Percentiles rank a stretch among this genome's conserved stretches.
These are phyloP conservation scores for Dioszegia aurantiaca DNA, from an alignment of 768 basidiomycete genomes.

Conservation along the genomic window DNA sequence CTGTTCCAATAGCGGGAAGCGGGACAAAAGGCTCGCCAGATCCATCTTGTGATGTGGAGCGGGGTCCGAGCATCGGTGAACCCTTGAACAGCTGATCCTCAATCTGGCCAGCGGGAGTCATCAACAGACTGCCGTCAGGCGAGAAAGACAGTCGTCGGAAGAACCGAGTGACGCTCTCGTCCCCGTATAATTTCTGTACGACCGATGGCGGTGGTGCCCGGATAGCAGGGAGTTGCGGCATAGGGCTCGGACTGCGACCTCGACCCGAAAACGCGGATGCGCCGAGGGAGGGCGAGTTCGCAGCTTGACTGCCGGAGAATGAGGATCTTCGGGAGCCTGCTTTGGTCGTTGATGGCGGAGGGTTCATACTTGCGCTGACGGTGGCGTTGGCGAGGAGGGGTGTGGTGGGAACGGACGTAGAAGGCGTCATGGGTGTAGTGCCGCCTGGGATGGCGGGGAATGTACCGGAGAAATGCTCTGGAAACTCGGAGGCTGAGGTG, in stretches of 20 bases:
- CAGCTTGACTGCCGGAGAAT: slow-evolving; percentile 48
- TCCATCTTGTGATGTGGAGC: slow-evolving; percentile 30
- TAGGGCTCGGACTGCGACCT: slow-evolving; percentile 48
- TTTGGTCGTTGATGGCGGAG: slow-evolving; percentile 35
- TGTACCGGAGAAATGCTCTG: slow-evolving; percentile 53
- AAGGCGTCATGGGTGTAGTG: slow-evolving; percentile 49
- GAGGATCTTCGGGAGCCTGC: slow-evolving; percentile 47
- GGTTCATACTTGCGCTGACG: slow-evolving; percentile 40
- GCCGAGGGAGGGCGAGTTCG: slow-evolving; percentile 37
- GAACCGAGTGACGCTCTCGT: slow-evolving; percentile 92
- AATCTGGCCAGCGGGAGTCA: slow-evolving; percentile 96
- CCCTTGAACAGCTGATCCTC: slow-evolving; percentile 73
- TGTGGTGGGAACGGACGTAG: slow-evolving; percentile 44
- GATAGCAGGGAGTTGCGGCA: slow-evolving; percentile 79
- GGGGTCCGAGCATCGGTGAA: slow-evolving; percentile 33
- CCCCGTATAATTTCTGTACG: slow-evolving; percentile 82
- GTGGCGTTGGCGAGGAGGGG: slow-evolving; percentile 20
- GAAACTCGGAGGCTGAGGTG: slow-evolving; percentile 60
- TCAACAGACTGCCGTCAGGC: slow-evolving; percentile 85
- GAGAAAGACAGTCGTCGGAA: slow-evolving; percentile 91
- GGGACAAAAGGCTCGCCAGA: background rate
- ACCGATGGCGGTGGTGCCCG: slow-evolving; percentile 59
- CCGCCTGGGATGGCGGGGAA: slow-evolving; percentile 44
- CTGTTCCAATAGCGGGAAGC: background rate
- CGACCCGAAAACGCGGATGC: slow-evolving; percentile 34